phyloP scores from a whole-genome alignment of 805 yeast species.

The Millerozyma acaciae region DNA sequence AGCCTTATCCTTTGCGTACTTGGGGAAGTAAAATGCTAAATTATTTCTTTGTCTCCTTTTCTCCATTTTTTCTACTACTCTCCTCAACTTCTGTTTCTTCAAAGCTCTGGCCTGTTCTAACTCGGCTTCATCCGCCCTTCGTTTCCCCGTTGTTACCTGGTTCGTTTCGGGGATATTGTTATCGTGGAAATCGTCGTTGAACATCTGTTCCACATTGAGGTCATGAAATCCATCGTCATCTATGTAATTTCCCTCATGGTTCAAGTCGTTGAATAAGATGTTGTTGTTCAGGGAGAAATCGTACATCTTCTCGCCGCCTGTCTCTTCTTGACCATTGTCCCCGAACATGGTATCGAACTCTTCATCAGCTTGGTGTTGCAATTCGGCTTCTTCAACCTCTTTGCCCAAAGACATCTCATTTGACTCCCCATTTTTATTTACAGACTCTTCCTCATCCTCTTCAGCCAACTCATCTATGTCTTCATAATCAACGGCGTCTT shows the following conservation, averaged over 20 bases:
- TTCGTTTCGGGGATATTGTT: neutral
- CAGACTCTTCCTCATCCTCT: constrained; percentile 36
- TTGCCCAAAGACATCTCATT: constrained; percentile 9
- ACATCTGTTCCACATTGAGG: constrained; percentile 18
- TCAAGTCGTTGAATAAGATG: constrained; percentile 16
- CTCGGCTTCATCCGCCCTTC: constrained; percentile 12
- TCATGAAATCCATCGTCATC: constrained; percentile 26
- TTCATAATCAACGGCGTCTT: constrained; percentile 89
- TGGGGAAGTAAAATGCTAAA: constrained; percentile 56
- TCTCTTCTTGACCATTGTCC: constrained; percentile 19
- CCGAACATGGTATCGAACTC: constrained; percentile 41
- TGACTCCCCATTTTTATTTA: constrained; percentile 2
- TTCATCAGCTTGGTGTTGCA: constrained; percentile 33
- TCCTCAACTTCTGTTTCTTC: constrained; percentile 27
- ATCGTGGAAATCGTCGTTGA: constrained; percentile 13
- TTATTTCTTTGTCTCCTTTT: constrained; percentile 20
- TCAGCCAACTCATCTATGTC: constrained; percentile 95
- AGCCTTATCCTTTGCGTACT: constrained; percentile 51
- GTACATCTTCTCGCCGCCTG: constrained; percentile 12
- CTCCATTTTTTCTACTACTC: constrained; percentile 27
- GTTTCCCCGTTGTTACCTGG: constrained; percentile 7
- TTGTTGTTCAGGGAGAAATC: constrained; percentile 15
- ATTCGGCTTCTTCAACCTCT: constrained; percentile 16
- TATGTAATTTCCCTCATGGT: constrained; percentile 8
- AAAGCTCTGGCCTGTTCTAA: constrained; percentile 18